These are phyloP conservation scores for Bidens hawaiensis DNA, from an alignment of 140 eudicot genomes.

Conservation along the genomic window DNA sequence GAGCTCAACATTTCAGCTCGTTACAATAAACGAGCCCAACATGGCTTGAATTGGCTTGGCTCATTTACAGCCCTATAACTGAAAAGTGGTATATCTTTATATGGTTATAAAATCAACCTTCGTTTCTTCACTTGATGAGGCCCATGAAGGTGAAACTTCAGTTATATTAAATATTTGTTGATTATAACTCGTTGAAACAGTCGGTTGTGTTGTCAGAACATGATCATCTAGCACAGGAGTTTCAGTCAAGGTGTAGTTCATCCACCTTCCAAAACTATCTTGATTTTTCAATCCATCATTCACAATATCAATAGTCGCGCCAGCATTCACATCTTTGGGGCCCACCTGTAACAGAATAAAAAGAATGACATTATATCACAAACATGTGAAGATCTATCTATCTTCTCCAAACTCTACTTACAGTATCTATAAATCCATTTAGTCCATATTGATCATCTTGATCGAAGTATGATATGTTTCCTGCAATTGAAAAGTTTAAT, in stretches of 20 bases:
- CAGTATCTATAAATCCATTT: constrained; percentile 42
- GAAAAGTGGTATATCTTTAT: background rate
- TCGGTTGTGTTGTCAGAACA: constrained; percentile 31
- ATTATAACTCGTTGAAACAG: constrained; percentile 29
- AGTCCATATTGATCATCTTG: constrained; percentile 41
- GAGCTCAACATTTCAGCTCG: too few species aligned
- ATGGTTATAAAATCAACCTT: constrained; percentile 49
- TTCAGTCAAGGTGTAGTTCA: constrained; percentile 57
- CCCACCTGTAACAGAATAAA: constrained; percentile 11
- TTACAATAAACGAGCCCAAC: too few species aligned
- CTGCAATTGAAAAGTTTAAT: constrained; percentile 28
- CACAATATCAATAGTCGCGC: constrained; percentile 14
- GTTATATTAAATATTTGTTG: constrained; percentile 61
- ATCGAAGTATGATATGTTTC: constrained; percentile 42
- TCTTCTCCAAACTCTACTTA: constrained; percentile 29
- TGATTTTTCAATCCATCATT: constrained; percentile 45
- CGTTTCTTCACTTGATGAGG: constrained; percentile 70
- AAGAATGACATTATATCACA: background rate
- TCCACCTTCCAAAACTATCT: constrained; percentile 85
- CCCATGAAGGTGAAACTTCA: constrained; percentile 88
- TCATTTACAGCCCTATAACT: background rate
- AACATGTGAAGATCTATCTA: background rate
- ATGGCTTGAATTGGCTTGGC: too few species aligned
- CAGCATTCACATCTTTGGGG: constrained; percentile 22
- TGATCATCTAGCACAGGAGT: constrained; percentile 53